Conservation (phyloP, 1,139 yeast genomes). For the Entelexis paramagnoliae region DNA sequence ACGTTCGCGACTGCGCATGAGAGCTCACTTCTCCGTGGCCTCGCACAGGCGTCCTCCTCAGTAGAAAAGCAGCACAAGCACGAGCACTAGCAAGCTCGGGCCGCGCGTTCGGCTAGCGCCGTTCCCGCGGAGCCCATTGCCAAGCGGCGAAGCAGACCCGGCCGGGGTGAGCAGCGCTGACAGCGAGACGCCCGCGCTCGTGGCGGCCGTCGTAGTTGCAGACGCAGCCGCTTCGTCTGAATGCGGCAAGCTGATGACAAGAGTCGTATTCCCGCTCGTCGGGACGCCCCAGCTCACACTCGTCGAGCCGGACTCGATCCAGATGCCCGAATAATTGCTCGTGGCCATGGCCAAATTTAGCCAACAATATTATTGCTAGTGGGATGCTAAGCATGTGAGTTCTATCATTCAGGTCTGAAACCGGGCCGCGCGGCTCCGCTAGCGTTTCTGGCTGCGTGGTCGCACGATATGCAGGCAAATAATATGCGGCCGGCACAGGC, state of each 20-base stretch:
- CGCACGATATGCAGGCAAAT: neutral
- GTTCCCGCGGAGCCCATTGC: neutral
- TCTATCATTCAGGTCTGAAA: neutral
- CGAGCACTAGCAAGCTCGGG: neutral
- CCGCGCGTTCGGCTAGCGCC: neutral
- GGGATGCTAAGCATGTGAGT: neutral
- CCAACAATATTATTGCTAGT: neutral
- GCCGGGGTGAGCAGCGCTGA: neutral
- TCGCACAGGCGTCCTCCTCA: too few species aligned
- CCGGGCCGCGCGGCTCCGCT: neutral
- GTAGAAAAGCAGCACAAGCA: neutral
- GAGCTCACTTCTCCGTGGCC: too few species aligned
- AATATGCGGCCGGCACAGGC: neutral
- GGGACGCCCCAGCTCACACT: neutral
- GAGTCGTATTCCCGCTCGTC: neutral
- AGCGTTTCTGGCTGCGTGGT: neutral
- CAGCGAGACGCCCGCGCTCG: neutral
- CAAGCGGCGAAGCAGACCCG: neutral
- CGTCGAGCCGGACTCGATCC: neutral
- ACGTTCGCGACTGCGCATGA: too few species aligned
- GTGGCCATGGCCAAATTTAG: neutral
- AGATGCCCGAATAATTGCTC: neutral
- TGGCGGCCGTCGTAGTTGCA: neutral
- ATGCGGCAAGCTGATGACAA: neutral
- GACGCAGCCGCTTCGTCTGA: neutral